phyloP scores from a whole-genome alignment of 108 stramenopile genomes.

The Nannochloropsis salina region DNA sequence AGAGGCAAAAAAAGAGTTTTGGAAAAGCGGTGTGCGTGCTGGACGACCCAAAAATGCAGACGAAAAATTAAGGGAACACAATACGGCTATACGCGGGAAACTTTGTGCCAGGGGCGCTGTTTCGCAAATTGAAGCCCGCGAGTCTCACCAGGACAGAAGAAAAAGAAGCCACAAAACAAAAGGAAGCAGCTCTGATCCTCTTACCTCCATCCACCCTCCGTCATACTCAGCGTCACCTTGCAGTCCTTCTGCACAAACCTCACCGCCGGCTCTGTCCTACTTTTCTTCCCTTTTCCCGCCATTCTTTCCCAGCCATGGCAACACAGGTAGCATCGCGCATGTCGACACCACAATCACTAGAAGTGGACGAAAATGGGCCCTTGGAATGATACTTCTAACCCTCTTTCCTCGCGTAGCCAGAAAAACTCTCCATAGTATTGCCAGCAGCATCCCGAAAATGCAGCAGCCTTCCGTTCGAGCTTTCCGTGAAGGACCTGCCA shows the following conservation, averaged over 20 bases:
- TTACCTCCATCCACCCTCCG: not conserved
- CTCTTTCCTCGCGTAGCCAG: not conserved
- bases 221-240: not conserved
- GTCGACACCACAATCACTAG: not conserved
- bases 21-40: too few species aligned
- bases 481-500: not conserved
- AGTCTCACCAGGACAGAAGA: not conserved
- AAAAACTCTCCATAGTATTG: not conserved
- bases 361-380: not conserved
- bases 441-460: not conserved
- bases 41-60: too few species aligned
- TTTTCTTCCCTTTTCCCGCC: not conserved
- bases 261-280: not conserved
- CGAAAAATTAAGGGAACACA: too few species aligned
- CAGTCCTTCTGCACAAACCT: not conserved
- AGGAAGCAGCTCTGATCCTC: too few species aligned
- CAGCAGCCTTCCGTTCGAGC: not conserved
- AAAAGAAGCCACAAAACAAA: not conserved
- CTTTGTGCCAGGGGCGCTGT: too few species aligned
- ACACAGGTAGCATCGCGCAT: not conserved
- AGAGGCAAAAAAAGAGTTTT: too few species aligned
- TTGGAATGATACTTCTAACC: not conserved
- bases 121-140: not conserved
- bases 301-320: not conserved
- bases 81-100: too few species aligned